phyloP scores from a whole-genome alignment of 345 rosid species.

The Linum tenue region DNA sequence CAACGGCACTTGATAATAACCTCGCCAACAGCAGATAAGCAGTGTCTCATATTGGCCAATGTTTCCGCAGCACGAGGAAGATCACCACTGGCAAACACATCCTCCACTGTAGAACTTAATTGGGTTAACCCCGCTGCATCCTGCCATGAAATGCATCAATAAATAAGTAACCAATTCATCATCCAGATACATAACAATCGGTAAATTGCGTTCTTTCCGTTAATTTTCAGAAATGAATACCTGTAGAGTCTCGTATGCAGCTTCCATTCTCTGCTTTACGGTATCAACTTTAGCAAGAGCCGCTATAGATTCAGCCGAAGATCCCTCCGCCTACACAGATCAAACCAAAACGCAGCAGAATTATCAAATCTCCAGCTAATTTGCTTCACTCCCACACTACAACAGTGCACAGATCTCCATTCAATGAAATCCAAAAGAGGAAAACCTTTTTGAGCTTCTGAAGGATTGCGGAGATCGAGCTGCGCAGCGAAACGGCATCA shows the following conservation, averaged over 20 bases:
- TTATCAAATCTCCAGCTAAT: too few relatives aligned
- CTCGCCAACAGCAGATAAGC: slow-evolving; percentile 98
- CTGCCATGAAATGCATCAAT: slow-evolving; percentile 23
- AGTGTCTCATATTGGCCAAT: slow-evolving; percentile 96
- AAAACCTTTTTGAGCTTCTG: slow-evolving; percentile 83
- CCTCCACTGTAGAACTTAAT: slow-evolving; percentile 92
- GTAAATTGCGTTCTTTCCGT: too few relatives aligned
- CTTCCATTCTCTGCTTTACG: slow-evolving; percentile 97
- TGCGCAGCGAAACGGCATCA: slow-evolving; percentile 80
- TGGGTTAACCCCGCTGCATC: slow-evolving; percentile 98
- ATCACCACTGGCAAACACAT: slow-evolving; percentile 93
- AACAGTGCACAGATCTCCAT: not conserved
- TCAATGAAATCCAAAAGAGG: not conserved
- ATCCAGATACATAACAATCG: too few relatives aligned
- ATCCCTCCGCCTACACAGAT: slow-evolving; percentile 72
- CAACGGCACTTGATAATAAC: slow-evolving; percentile 21
- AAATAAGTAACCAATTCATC: not conserved
- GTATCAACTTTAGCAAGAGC: slow-evolving; percentile 88
- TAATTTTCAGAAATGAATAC: slow-evolving; percentile 19
- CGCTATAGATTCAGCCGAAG: slow-evolving; percentile 85
- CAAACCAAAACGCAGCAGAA: not conserved
- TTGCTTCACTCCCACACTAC: not conserved
- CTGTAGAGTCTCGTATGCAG: slow-evolving; percentile 88
- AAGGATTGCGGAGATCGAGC: slow-evolving; percentile 66
- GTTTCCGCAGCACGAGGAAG: slow-evolving; percentile 99